Percentiles rank a stretch among this genome's conserved stretches.
Evolutionary conservation across 441 rosid genomes (phyloP).

Genomic region (Theobroma grandiflorum): DNA sequence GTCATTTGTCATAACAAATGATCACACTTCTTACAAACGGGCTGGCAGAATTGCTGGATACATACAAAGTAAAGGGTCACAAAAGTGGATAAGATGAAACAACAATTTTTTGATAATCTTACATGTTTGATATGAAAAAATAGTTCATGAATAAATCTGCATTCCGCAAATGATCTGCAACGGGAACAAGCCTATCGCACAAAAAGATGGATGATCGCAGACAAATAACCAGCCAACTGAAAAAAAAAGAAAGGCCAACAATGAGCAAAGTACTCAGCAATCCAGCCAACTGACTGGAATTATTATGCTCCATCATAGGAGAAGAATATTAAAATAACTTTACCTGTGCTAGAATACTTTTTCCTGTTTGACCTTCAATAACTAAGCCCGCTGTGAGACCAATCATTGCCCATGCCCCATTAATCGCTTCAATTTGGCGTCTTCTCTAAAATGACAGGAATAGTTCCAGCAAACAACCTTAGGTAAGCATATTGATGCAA

Average conservation of each 20-base stretch:
- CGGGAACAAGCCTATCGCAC: slow-evolving; percentile 28
- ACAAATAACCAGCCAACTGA: slow-evolving; percentile 82
- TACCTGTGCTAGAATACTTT: slow-evolving; percentile 77
- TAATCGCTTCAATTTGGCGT: slow-evolving; percentile 83
- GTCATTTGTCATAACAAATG: neutral
- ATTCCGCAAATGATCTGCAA: neutral
- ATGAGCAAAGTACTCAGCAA: slow-evolving; percentile 21
- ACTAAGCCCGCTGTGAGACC: slow-evolving; percentile 82
- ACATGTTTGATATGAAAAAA: neutral
- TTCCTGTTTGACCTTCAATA: slow-evolving; percentile 86
- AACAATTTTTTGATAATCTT: neutral
- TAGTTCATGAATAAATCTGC: neutral
- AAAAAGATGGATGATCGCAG: slow-evolving; percentile 48
- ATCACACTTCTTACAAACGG: neutral
- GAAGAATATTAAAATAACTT: neutral
- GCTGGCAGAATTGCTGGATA: neutral
- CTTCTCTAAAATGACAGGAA: slow-evolving; percentile 51
- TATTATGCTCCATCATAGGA: too few relatives aligned
- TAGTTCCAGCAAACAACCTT: slow-evolving; percentile 2
- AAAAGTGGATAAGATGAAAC: neutral
- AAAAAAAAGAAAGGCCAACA: slow-evolving; percentile 20
- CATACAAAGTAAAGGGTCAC: neutral
- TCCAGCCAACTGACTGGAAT: neutral
- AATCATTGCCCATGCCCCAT: slow-evolving; percentile 92
- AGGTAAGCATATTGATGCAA: neutral